phyloP scores from a whole-genome alignment of 2,329 filamentous ascomycete species.

The Zymoseptoria crescenta region DNA sequence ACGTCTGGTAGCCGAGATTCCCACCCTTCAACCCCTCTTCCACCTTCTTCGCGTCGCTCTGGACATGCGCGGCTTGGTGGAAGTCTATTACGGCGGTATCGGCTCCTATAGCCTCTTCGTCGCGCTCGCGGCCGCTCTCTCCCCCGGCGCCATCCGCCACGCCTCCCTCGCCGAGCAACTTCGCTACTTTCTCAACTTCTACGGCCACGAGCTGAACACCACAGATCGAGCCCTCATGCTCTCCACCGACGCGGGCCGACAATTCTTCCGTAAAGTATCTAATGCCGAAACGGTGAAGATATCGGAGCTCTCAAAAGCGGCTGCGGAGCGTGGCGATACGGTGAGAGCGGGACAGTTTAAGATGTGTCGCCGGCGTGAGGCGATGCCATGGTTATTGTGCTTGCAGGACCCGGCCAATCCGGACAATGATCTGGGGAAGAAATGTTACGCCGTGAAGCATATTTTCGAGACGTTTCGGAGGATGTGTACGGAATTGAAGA shows the following conservation, averaged over 20 bases:
- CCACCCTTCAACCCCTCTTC: constrained; percentile 44
- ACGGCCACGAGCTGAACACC: constrained; percentile 36
- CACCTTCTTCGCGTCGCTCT: constrained; percentile 44
- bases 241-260: background rate
- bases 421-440: constrained; percentile 49
- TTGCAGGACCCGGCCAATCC: constrained; percentile 54
- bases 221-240: background rate
- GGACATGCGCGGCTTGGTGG: constrained; percentile 42
- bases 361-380: constrained; percentile 29
- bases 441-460: constrained; percentile 42
- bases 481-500: background rate
- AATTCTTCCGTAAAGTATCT: constrained; percentile 30
- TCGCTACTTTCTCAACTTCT: constrained; percentile 44
- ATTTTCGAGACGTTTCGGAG: constrained; percentile 37
- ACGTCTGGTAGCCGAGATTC: constrained; percentile 43
- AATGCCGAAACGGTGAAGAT: too few relatives aligned
- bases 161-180: constrained; percentile 37
- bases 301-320: too few relatives aligned
- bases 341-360: constrained; percentile 29
- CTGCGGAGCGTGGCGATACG: background rate
- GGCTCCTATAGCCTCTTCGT: constrained; percentile 49
- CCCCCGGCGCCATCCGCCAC: constrained; percentile 5
- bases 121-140: constrained; percentile 48
- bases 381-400: constrained; percentile 39
- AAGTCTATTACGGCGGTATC: constrained; percentile 43